Evolutionary conservation across 768 basidiomycete species (phyloP), one percentile per base, ranked within the genome.

Genomic region (Podaxis rugospora): DNA sequence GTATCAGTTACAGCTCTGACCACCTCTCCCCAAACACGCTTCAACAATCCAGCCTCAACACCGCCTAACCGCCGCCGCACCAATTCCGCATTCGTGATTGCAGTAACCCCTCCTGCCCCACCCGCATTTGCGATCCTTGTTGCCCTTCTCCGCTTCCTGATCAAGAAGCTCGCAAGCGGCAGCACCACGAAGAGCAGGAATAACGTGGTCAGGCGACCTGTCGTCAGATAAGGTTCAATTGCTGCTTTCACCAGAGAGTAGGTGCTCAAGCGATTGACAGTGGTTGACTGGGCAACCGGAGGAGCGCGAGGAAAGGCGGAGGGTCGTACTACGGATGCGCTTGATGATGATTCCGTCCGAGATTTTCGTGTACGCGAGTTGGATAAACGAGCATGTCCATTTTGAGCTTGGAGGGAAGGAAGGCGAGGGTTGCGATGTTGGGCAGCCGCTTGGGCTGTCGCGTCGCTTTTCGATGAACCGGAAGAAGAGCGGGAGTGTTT

Each of bases 1-100:
- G 88, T 87, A 73, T 92, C 90, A 51, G 73, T 70, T 14, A 92
- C 75, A 4, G 79, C 83, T 46, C 79, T 77, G 3, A 81, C 65
- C 5, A 80, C 66, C 66, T 83, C 84, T 18, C 71, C 70, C 84
- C 87, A 87, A 35, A 81, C 72, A 36, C 72, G 73, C 14, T 69
- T 67, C 11, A 79, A 55, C 47, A 75, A 64, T 37, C 72, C 76
- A 11, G 62, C 71, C 35, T 71, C 79, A 66, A 63, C 75, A 18
- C 75, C 76, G 62, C 72, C 74, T 55, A 91, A 69, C 51, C 85
- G 76, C 63, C 80, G 76, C 66, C 86, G 78, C 25, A 88, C 88
- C 51, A 81, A 68, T 25, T 86, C 87, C 11, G 78, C 85, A 63
- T 83, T 80, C 10, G 62, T 62, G 28, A 68, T 65, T 18, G 61